Percentiles rank a stretch among this genome's conserved stretches.
phyloP scores from a whole-genome alignment of 176 grass and related monocot genomes.

The Musa itinerans region DNA sequence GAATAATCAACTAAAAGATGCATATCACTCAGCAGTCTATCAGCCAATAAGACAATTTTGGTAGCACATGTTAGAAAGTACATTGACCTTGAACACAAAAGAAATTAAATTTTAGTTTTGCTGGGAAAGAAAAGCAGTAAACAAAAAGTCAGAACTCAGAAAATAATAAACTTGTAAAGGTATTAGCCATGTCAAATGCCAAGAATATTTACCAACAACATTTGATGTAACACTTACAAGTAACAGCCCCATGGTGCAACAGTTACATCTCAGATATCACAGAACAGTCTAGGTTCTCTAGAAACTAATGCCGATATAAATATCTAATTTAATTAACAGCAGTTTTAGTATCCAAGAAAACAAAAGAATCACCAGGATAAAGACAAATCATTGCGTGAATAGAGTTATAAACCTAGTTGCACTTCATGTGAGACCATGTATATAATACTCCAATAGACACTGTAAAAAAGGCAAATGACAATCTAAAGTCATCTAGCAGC shows the following conservation, averaged over 20 bases:
- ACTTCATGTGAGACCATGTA: not conserved
- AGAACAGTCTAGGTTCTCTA: not conserved
- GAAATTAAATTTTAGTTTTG: not conserved
- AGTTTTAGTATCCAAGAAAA: not conserved
- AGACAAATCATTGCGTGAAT: no score
- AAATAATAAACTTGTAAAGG: not conserved
- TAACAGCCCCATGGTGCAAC: not conserved
- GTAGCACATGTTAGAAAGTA: not conserved
- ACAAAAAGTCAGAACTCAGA: not conserved
- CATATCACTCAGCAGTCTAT: no score
- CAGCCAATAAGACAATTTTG: not conserved
- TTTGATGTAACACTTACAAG: not conserved
- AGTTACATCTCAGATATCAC: not conserved
- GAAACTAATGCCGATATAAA: not conserved
- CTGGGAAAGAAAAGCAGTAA: not conserved
- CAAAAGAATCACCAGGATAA: no score
- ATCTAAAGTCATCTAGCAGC: conserved; percentile 19
- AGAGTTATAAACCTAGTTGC: not conserved
- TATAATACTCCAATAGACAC: not conserved
- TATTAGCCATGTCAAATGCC: not conserved
- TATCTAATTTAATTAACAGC: not conserved
- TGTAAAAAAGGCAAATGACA: not conserved
- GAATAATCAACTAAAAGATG: no score
- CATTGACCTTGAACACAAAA: not conserved
- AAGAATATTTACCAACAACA: no score